Conservation (phyloP, 179 eudicot species). For the Pouteria campechiana region DNA sequence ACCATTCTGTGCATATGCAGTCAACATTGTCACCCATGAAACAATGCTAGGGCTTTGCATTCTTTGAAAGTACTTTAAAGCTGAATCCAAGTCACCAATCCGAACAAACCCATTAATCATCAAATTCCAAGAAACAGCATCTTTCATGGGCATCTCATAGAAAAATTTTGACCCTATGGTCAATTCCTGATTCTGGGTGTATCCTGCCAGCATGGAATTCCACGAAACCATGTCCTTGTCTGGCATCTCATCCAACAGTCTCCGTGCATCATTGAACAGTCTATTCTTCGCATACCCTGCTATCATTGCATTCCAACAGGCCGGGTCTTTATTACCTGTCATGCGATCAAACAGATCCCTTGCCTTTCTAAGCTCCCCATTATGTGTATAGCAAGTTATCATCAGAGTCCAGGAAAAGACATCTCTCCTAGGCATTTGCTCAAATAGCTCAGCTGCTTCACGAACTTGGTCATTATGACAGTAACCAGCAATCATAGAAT, state of each 20-base stretch:
- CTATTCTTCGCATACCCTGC: slow-evolving; percentile 14
- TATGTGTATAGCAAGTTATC: slow-evolving; percentile 13
- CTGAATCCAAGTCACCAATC: slow-evolving; percentile 15
- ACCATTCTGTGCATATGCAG: slow-evolving; percentile 5
- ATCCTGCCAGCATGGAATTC: slow-evolving; percentile 22
- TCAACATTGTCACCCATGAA: slow-evolving; percentile 10
- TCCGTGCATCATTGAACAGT: slow-evolving; percentile 11
- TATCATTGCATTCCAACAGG: slow-evolving; percentile 24
- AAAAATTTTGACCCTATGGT: slow-evolving; percentile 8
- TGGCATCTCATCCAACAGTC: slow-evolving; percentile 12
- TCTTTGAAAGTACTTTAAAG: slow-evolving; percentile 5
- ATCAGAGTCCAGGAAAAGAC: slow-evolving; percentile 13
- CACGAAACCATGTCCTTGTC: slow-evolving; percentile 14
- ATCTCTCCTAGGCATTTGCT: slow-evolving; percentile 10
- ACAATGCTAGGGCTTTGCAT: slow-evolving; percentile 13
- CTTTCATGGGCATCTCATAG: slow-evolving; percentile 11
- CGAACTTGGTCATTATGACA: slow-evolving; percentile 7
- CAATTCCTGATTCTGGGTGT: slow-evolving; percentile 11
- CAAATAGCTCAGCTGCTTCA: slow-evolving; percentile 8
- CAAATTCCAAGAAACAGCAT: slow-evolving; percentile 22
- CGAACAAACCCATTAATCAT: slow-evolving; percentile 22
- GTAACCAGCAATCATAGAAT: slow-evolving; percentile 14
- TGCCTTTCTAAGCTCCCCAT: slow-evolving; percentile 7
- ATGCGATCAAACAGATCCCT: slow-evolving; percentile 8
- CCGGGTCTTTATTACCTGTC: slow-evolving; percentile 11